Evolutionary conservation across 2,329 filamentous ascomycete genomes (phyloP).

Genomic region (Fusarium veterinarium): DNA sequence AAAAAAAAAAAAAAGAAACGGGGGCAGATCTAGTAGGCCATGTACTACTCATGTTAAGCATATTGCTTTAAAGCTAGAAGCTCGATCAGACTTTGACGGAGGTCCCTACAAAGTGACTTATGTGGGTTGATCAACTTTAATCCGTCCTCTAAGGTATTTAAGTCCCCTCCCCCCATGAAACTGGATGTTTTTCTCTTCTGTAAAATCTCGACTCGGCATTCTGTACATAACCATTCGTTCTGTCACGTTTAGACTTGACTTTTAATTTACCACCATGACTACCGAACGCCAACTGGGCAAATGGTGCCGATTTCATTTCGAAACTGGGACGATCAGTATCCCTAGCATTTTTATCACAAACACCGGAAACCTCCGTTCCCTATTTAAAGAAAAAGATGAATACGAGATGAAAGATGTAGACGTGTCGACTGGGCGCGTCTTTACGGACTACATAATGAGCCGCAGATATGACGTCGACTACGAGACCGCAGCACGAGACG

Average conservation of each 20-base stretch:
- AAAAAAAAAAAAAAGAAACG: too few species aligned
- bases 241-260: background rate
- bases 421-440: background rate
- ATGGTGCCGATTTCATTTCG: background rate
- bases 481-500: background rate
- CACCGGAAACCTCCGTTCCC: background rate
- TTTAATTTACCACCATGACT: background rate
- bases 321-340: background rate
- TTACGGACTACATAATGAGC: background rate
- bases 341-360: background rate
- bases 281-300: background rate
- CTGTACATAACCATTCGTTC: background rate
- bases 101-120: background rate
- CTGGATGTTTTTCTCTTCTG: background rate
- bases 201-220: background rate
- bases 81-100: background rate
- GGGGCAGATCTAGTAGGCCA: background rate
- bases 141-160: background rate
- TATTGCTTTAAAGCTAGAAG: background rate
- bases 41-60: too few species aligned
- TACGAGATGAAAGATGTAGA: background rate
- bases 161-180: background rate
- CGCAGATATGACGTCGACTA: background rate
- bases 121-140: background rate
- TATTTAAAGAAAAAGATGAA: background rate